phyloP scores from a whole-genome alignment of 371 early-diverging fungal species.

The Cladochytrium tenue region DNA sequence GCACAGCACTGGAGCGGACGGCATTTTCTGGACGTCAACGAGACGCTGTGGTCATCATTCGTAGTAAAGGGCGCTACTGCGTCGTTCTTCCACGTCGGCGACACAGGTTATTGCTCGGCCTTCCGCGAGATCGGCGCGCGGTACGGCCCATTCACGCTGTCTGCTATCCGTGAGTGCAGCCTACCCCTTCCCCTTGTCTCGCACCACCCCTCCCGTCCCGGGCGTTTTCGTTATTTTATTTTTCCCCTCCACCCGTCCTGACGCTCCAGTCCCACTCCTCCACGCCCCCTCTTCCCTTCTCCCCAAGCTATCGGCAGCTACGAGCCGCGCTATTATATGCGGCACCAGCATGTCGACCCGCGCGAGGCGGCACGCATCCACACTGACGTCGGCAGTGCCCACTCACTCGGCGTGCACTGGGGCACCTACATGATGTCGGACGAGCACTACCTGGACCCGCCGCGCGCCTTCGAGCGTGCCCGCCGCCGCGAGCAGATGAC shows the following conservation, averaged over 20 bases:
- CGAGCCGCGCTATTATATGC: conserved; percentile 71
- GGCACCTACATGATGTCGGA: conserved; percentile 63
- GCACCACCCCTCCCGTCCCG: no score
- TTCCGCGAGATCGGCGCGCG: conserved; percentile 78
- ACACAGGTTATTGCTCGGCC: conserved; percentile 74
- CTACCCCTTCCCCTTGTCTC: no score
- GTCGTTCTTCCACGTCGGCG: conserved; percentile 47
- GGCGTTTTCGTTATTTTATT: background rate
- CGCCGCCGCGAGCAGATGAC: background rate
- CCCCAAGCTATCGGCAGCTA: conserved; percentile 73
- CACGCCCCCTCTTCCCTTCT: no score
- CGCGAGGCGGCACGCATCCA: conserved; percentile 71
- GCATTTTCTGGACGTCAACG: conserved; percentile 60
- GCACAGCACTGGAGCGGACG: conserved; percentile 59
- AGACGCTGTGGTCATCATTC: conserved; percentile 73
- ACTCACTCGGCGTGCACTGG: conserved; percentile 70
- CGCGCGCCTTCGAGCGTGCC: conserved; percentile 48
- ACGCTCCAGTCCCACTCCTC: no score
- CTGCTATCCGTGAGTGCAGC: conserved; percentile 61
- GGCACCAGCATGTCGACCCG: conserved; percentile 65
- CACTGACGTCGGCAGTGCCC: conserved; percentile 64
- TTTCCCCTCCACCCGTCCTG: background rate
- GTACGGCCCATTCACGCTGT: conserved; percentile 67
- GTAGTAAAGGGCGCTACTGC: conserved; percentile 6
- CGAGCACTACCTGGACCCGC: conserved; percentile 63